Conservation (phyloP, 2,329 filamentous ascomycete genomes). For the Cladosporium colombiae region DNA sequence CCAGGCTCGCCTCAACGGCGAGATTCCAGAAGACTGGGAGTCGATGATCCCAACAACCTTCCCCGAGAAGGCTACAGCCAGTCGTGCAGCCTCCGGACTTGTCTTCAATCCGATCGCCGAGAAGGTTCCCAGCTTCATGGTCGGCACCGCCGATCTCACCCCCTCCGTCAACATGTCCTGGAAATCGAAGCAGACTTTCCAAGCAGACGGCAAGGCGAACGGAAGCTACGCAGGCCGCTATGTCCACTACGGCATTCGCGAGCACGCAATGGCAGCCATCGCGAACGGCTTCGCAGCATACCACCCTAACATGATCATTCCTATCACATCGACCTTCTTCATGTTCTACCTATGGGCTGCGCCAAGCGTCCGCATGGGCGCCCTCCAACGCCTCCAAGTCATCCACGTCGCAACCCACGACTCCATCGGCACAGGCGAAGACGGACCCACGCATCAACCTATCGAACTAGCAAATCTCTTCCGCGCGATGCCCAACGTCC, state of each 20-base stretch:
- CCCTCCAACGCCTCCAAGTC: slow-evolving; percentile 39
- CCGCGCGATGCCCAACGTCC: slow-evolving; percentile 42
- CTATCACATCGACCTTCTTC: slow-evolving; percentile 40
- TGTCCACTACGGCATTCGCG: slow-evolving; percentile 61
- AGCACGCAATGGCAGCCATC: slow-evolving; percentile 62
- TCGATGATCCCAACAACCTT: slow-evolving; percentile 53
- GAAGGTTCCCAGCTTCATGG: slow-evolving; percentile 38
- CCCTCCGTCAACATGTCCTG: slow-evolving; percentile 42
- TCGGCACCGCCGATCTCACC: slow-evolving; percentile 41
- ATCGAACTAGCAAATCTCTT: slow-evolving; percentile 41
- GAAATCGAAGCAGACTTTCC: slow-evolving; percentile 53
- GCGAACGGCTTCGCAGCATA: slow-evolving; percentile 44
- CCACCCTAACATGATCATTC: slow-evolving; percentile 40
- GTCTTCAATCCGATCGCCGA: slow-evolving; percentile 42
- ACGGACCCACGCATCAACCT: slow-evolving; percentile 43
- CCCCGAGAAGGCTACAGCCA: slow-evolving; percentile 51
- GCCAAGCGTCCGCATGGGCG: slow-evolving; percentile 41
- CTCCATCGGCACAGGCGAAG: slow-evolving; percentile 41
- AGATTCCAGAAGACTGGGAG: slow-evolving; percentile 51
- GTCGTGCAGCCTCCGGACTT: slow-evolving; percentile 52
- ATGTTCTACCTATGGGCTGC: slow-evolving; percentile 45
- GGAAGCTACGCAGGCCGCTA: slow-evolving; percentile 54
- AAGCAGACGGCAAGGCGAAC: slow-evolving; percentile 53
- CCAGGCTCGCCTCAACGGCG: slow-evolving; percentile 49
- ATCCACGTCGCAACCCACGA: slow-evolving; percentile 45